Conservation (phyloP, 225 moss, liverwort and hornwort genomes). For the Pleurozium schreberi region DNA sequence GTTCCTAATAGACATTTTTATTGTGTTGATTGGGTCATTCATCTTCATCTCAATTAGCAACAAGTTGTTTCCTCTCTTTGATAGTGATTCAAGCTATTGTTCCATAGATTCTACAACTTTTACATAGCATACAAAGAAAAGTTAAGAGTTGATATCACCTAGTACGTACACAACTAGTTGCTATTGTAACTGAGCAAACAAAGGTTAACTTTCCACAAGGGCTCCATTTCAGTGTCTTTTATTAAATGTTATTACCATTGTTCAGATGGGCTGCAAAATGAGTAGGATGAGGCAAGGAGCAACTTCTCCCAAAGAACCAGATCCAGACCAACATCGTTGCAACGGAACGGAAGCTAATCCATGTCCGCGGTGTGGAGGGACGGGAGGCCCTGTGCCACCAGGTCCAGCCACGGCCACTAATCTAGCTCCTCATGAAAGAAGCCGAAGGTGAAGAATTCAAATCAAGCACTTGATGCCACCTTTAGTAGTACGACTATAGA, state of each 20-base stretch:
- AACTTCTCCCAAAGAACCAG: background rate
- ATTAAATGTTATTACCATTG: background rate
- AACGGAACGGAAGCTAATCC: background rate
- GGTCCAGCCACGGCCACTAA: background rate
- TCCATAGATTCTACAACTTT: background rate
- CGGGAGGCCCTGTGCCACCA: background rate
- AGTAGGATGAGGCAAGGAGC: background rate
- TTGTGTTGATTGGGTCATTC: background rate
- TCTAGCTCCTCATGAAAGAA: background rate
- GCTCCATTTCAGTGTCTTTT: background rate
- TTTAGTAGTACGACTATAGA: background rate
- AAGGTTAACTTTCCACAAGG: background rate
- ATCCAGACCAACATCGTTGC: slow-evolving; percentile 4
- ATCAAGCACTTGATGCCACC: background rate
- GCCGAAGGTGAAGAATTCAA: background rate
- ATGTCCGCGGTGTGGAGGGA: background rate
- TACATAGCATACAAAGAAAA: background rate
- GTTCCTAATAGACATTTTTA: background rate
- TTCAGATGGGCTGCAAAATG: background rate
- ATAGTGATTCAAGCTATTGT: too few species aligned
- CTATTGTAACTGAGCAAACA: too few species aligned
- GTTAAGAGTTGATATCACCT: background rate
- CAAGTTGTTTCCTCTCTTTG: background rate
- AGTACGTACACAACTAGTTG: background rate
- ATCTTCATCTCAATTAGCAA: background rate